Evolutionary conservation across 768 basidiomycete species (phyloP).

Genomic region (Boletus rubroflammeus): DNA sequence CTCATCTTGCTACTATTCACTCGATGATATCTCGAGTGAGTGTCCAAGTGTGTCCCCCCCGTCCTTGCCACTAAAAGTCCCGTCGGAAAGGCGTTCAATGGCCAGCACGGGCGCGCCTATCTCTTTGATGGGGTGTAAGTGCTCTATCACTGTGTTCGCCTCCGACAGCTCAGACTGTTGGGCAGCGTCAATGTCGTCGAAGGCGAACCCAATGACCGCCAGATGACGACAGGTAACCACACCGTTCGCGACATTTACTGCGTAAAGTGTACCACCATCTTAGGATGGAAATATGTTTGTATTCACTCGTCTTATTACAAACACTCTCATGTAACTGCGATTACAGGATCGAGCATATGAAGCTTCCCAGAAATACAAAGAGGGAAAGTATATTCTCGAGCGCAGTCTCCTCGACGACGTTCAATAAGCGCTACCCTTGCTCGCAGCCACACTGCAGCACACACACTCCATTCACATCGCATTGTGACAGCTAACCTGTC

Average conservation of each 20-base stretch:
- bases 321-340: constrained; percentile 2
- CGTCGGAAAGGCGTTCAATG: constrained; percentile 90
- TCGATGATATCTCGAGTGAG: constrained; percentile 86
- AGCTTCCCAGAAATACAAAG: constrained; percentile 91
- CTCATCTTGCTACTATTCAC: constrained; percentile 88
- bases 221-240: constrained; percentile 97
- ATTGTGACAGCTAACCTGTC: constrained; percentile 22
- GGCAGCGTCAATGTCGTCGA: constrained; percentile 86
- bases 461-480: constrained; percentile 12
- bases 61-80: constrained; percentile 13
- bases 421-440: constrained; percentile 45
- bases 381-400: constrained; percentile 97
- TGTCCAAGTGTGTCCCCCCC: constrained; percentile 7
- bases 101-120: constrained; percentile 93
- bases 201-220: constrained; percentile 85
- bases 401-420: constrained; percentile 86
- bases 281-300: constrained; percentile 98
- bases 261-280: constrained; percentile 75
- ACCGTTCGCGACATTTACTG: constrained; percentile 96
- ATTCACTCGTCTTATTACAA: background rate
- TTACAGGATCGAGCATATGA: constrained; percentile 91
- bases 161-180: constrained; percentile 5
- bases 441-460: constrained; percentile 7
- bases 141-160: constrained; percentile 14
- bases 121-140: constrained; percentile 91